A percentile compares a stretch with the other conserved stretches of the same genome.
phyloP scores from a whole-genome alignment of 2,329 filamentous ascomycete genomes.

The Dothideomycetes sp. region DNA sequence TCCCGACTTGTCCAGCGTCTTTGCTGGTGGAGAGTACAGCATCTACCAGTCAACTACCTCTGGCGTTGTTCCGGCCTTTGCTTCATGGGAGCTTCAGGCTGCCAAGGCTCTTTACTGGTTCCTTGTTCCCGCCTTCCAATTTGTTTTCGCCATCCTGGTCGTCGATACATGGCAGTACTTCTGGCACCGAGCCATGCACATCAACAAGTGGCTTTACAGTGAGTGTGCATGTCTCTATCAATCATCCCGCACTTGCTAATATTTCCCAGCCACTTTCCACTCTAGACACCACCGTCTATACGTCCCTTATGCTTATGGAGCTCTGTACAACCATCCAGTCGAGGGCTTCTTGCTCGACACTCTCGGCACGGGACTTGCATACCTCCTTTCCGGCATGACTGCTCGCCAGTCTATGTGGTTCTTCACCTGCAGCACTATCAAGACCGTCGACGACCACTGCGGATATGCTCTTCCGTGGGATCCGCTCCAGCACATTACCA shows the following conservation, averaged over 20 bases:
- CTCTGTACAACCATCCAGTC: slow-evolving; percentile 90
- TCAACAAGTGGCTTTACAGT: slow-evolving; percentile 97
- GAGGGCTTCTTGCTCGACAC: slow-evolving; percentile 93
- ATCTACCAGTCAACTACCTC: slow-evolving; percentile 21
- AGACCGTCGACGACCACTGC: slow-evolving; percentile 96
- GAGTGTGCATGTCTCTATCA: no score
- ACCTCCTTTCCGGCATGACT: slow-evolving; percentile 73
- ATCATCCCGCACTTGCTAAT: slow-evolving; percentile 13
- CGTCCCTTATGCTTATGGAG: slow-evolving; percentile 93
- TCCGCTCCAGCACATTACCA: slow-evolving; percentile 79
- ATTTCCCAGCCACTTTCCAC: slow-evolving; percentile 64
- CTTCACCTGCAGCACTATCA: slow-evolving; percentile 80
- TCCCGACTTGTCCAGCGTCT: slow-evolving; percentile 60
- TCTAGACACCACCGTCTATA: slow-evolving; percentile 94
- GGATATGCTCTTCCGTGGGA: slow-evolving; percentile 95
- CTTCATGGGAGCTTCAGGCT: slow-evolving; percentile 65
- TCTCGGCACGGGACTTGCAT: slow-evolving; percentile 71
- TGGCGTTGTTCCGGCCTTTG: slow-evolving; percentile 59
- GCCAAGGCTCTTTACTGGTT: slow-evolving; percentile 74
- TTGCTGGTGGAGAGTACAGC: slow-evolving; percentile 75
- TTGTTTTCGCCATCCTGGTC: slow-evolving; percentile 60
- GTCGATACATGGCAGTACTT: slow-evolving; percentile 99
- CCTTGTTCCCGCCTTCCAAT: slow-evolving; percentile 65
- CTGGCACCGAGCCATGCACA: slow-evolving; percentile 89
- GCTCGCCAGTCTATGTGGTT: slow-evolving; percentile 78